phyloP scores from a whole-genome alignment of 495 filamentous ascomycete genomes.

The Penicillium chermesinum region DNA sequence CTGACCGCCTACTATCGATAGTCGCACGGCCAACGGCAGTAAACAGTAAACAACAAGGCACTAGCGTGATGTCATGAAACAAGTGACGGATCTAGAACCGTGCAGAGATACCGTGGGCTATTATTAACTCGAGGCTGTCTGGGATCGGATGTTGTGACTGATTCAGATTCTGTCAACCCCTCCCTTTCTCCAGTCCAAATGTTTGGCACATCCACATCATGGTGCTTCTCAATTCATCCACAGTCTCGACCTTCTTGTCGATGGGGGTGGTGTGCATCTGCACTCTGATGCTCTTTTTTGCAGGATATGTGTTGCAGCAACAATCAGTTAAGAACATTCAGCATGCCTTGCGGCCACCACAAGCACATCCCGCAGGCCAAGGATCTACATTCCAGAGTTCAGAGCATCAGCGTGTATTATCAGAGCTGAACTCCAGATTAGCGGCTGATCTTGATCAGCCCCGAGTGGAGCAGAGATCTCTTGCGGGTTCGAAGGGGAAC shows the following conservation, averaged over 20 bases:
- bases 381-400: constrained; percentile 24
- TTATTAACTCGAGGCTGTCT: not conserved
- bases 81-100: constrained; percentile 1
- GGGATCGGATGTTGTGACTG: constrained; percentile 5
- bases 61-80: constrained; percentile 24
- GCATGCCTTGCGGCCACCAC: constrained; percentile 47
- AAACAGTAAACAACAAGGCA: constrained; percentile 13
- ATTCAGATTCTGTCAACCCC: constrained; percentile 15
- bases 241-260: constrained; percentile 41
- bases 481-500: constrained; percentile 20
- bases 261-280: constrained; percentile 52
- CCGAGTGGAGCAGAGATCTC: constrained; percentile 5
- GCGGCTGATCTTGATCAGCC: constrained; percentile 11
- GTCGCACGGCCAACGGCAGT: constrained; percentile 38
- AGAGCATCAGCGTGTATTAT: constrained; percentile 17
- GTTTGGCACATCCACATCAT: constrained; percentile 18
- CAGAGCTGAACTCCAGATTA: constrained; percentile 11
- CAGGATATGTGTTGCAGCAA: constrained; percentile 68
- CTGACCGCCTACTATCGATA: constrained; percentile 39
- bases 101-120: not conserved
- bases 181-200: constrained; percentile 10
- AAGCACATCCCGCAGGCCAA: constrained; percentile 12
- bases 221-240: constrained; percentile 44
- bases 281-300: constrained; percentile 61
- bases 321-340: constrained; percentile 60